phyloP scores from a whole-genome alignment of 192 early-diverging fungal species.

The Entomortierella chlamydospora region DNA sequence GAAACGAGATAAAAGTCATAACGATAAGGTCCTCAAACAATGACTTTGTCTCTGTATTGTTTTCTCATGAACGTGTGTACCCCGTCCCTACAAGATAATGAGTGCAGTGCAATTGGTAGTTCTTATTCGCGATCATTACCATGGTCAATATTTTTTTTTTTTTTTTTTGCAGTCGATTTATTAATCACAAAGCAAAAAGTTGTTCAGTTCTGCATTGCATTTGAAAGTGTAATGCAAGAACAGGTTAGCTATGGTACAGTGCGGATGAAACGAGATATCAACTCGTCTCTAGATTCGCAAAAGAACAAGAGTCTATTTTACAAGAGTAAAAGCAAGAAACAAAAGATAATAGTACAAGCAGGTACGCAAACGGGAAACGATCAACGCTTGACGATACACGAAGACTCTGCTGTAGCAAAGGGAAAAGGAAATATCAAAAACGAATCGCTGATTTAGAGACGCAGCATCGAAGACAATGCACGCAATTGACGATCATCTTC shows the following conservation, averaged over 20 bases:
- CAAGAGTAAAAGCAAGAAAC: background rate
- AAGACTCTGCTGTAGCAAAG: background rate
- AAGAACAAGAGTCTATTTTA: conserved; percentile 4
- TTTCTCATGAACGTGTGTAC: too few species aligned
- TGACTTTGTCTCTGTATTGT: too few species aligned
- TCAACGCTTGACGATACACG: conserved; percentile 4
- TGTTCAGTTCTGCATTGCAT: background rate
- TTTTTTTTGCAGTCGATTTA: too few species aligned
- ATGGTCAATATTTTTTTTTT: too few species aligned
- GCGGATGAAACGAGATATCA: background rate
- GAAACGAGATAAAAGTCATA: too few species aligned
- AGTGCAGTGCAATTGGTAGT: too few species aligned
- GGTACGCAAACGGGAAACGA: conserved; percentile 17
- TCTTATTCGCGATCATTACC: too few species aligned
- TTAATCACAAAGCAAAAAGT: background rate
- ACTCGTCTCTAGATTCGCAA: background rate
- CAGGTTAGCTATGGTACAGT: conserved; percentile 18
- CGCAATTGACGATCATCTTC: conserved; percentile 54
- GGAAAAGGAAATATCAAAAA: background rate
- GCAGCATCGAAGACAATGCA: conserved; percentile 53
- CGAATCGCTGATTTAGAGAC: conserved; percentile 13
- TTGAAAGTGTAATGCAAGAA: background rate
- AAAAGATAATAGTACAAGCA: conserved; percentile 15
- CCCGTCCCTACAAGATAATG: too few species aligned
- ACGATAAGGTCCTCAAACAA: too few species aligned